phyloP scores from a whole-genome alignment of 148 eudicot species.

The Silene uniflora region DNA sequence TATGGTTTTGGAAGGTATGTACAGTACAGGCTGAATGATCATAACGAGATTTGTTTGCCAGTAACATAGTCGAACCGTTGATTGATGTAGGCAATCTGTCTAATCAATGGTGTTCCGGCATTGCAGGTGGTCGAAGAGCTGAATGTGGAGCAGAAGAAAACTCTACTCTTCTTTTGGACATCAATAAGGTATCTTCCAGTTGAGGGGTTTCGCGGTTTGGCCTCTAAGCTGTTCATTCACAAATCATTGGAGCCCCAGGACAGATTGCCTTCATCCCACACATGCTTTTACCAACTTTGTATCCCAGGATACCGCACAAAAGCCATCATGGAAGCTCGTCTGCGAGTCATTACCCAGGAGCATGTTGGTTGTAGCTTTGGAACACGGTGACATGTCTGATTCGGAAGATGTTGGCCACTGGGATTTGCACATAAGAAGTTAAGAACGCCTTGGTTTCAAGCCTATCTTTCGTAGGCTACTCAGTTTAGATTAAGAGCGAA shows the following conservation, averaged over 20 bases:
- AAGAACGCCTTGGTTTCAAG: neutral
- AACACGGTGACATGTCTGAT: constrained; percentile 42
- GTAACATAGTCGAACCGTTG: too few species aligned
- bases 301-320: constrained; percentile 58
- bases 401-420: neutral
- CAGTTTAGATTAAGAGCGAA: too few species aligned
- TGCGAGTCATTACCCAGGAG: constrained; percentile 62
- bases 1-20: too few species aligned
- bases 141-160: constrained; percentile 58
- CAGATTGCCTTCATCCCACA: constrained; percentile 77
- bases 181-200: constrained; percentile 70
- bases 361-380: constrained; percentile 97
- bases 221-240: constrained; percentile 60
- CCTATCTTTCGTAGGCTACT: neutral
- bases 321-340: constrained; percentile 53
- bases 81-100: neutral
- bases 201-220: constrained; percentile 79
- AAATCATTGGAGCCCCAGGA: constrained; percentile 42
- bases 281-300: constrained; percentile 76
- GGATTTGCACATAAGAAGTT: constrained; percentile 25
- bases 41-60: too few species aligned
- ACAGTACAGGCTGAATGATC: too few species aligned
- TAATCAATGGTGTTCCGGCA: neutral
- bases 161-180: too few species aligned
- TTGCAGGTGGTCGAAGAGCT: constrained; percentile 58